Conservation (phyloP, 495 filamentous ascomycete genomes). For the Aspergillus hancockii region DNA sequence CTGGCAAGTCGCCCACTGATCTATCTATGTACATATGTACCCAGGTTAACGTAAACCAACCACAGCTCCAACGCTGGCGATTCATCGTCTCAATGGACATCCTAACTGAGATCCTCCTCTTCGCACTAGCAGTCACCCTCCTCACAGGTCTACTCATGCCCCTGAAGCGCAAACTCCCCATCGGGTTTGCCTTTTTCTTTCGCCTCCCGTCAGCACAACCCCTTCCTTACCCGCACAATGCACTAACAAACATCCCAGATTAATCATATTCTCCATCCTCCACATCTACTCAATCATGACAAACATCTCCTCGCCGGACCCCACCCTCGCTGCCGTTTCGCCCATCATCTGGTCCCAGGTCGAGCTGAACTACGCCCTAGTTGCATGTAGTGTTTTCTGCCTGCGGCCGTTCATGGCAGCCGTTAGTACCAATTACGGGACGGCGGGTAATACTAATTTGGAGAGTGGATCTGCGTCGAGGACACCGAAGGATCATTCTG, state of each 20-base stretch:
- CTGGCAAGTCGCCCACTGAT: constrained; percentile 29
- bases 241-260: constrained; percentile 22
- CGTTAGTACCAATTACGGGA: constrained; percentile 48
- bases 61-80: constrained; percentile 43
- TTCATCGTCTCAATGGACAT: constrained; percentile 45
- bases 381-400: constrained; percentile 51
- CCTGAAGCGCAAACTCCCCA: constrained; percentile 39
- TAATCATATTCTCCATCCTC: constrained; percentile 34
- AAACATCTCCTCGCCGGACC: constrained; percentile 23
- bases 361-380: constrained; percentile 46
- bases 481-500: constrained; percentile 23
- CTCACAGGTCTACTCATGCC: constrained; percentile 43
- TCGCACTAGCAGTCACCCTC: constrained; percentile 39
- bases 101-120: constrained; percentile 42
- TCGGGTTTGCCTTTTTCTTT: constrained; percentile 47
- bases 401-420: constrained; percentile 54
- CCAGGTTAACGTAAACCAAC: not conserved
- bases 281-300: constrained; percentile 28
- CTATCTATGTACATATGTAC: too few species aligned
- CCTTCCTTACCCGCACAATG: not conserved
- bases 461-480: constrained; percentile 27
- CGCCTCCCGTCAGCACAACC: constrained; percentile 41
- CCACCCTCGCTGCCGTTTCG: constrained; percentile 38
- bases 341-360: constrained; percentile 46
- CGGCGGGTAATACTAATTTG: constrained; percentile 36